Percentiles rank a stretch among this genome's conserved stretches.
Evolutionary conservation across 352 stramenopile genomes (phyloP).

Genomic region (Globisporangium cystogenes): DNA sequence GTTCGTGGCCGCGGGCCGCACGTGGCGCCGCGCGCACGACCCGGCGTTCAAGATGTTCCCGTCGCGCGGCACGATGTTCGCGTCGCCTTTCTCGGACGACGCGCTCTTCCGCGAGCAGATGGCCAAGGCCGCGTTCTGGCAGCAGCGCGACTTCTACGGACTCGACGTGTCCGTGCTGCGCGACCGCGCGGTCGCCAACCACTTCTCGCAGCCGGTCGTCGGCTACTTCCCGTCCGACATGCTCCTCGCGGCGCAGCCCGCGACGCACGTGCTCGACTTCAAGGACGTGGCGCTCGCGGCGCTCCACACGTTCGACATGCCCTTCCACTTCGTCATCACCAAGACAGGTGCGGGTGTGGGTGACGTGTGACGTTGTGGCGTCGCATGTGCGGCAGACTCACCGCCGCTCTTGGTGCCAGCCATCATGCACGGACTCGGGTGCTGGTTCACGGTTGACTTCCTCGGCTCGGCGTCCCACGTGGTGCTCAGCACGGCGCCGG

Average conservation of each 20-base stretch:
- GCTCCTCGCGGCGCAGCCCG: constrained; percentile 46
- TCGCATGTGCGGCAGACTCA: background rate
- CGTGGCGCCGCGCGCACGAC: constrained; percentile 88
- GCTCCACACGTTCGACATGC: constrained; percentile 89
- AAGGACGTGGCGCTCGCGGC: constrained; percentile 56
- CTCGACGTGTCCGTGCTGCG: constrained; percentile 93
- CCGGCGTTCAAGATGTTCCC: constrained; percentile 94
- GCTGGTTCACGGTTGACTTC: constrained; percentile 99
- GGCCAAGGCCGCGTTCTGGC: constrained; percentile 91
- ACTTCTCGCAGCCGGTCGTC: constrained; percentile 96
- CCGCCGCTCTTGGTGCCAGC: constrained; percentile 14
- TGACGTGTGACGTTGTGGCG: background rate
- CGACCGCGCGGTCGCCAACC: constrained; percentile 95
- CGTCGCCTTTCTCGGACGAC: constrained; percentile 94
- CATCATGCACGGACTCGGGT: constrained; percentile 95
- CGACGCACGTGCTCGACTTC: constrained; percentile 87
- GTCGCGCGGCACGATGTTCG: constrained; percentile 95
- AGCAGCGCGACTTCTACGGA: constrained; percentile 96
- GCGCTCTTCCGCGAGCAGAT: constrained; percentile 92
- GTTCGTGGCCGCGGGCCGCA: constrained; percentile 92
- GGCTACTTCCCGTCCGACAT: constrained; percentile 88
- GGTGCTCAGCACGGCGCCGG: constrained; percentile 80
- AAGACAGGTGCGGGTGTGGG: constrained; percentile 46
- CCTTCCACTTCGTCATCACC: constrained; percentile 84
- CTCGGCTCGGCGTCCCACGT: constrained; percentile 76